Evolutionary conservation across 2,329 filamentous ascomycete species (phyloP), one percentile per base, ranked within the genome.

Genomic region (Nemania abortiva): DNA sequence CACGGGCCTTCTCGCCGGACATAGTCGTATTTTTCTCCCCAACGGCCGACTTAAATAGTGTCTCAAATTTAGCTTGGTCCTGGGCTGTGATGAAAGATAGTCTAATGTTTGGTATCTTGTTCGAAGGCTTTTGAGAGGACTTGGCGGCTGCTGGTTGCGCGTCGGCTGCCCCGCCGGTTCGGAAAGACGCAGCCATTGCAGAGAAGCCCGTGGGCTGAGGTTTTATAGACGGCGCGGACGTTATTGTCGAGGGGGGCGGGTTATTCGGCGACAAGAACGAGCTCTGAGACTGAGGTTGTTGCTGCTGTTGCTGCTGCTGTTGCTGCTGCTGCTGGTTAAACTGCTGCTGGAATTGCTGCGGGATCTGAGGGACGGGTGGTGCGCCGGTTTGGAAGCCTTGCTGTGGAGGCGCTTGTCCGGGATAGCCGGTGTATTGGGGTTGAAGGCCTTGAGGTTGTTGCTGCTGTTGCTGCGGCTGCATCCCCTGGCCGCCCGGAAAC

Each of bases 1-100:
- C 95, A 76, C 92, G 91, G 29, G 95, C 95, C 82, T 97, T 97
- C 72, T 98, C 95, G 62, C 92, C 96, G 56, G 94, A 94, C 85
- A 99, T 89, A 63, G 95, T 95, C 74, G 91, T 92, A 76, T 95
- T 91, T 68, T 87, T 89, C 73, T 94, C 91, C 39, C 94, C 94
- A 42, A 95, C 94, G 15, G 96, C 95, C 64, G 95, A 97, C 83
- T 96, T 98, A 86, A 99, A 99, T 50, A 99, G 84, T 66, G 96
- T 96, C 84, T 99, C 96, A 76, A 99, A 99, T 83, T 97, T 98
- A 77, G 93, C 89, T 82, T 99, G 96, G 79, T 99, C 96, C 77
- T 92, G 90, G 29, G 93, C 95, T 2, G 95, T 98, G 77, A 99
- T 97, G 80, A 99, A 99, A 2, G 95, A 97, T 70, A 99, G 84